phyloP scores from a whole-genome alignment of 2,329 filamentous ascomycete genomes.

The Trichoderma arundinaceum region DNA sequence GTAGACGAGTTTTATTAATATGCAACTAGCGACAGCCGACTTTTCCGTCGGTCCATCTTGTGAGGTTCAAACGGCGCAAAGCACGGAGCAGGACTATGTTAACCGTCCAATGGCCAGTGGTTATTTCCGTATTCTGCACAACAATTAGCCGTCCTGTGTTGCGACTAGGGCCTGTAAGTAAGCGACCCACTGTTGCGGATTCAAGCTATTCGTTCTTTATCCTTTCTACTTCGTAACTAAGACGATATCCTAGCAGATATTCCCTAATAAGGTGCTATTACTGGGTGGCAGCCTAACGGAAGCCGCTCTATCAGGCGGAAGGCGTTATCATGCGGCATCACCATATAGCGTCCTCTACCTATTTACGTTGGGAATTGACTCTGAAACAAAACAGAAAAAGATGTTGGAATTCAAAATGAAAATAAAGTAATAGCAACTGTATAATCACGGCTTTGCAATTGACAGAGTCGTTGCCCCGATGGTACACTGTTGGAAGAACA shows the following conservation, averaged over 20 bases:
- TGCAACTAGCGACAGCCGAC: background rate
- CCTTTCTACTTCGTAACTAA: too few relatives aligned
- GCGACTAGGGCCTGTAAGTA: background rate
- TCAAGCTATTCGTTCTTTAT: background rate
- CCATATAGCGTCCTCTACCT: background rate
- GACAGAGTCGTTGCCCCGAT: too few relatives aligned
- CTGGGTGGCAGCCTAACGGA: background rate
- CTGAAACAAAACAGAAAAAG: background rate
- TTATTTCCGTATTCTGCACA: background rate
- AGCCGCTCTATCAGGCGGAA: background rate
- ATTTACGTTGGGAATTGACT: too few relatives aligned
- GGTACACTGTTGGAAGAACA: too few relatives aligned
- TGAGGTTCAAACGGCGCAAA: background rate
- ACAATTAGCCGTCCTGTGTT: background rate
- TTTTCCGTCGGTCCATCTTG: constrained; percentile 8
- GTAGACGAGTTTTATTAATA: constrained; percentile 15
- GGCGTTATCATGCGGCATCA: background rate
- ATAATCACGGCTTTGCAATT: too few relatives aligned
- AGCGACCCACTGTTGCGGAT: background rate
- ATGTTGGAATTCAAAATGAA: background rate
- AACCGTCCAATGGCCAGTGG: background rate
- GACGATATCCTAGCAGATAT: background rate
- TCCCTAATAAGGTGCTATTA: background rate
- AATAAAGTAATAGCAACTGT: background rate
- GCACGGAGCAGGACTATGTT: background rate